Evolutionary conservation across 2,329 filamentous ascomycete genomes (phyloP).

Genomic region (Xylariomycetidae sp.): DNA sequence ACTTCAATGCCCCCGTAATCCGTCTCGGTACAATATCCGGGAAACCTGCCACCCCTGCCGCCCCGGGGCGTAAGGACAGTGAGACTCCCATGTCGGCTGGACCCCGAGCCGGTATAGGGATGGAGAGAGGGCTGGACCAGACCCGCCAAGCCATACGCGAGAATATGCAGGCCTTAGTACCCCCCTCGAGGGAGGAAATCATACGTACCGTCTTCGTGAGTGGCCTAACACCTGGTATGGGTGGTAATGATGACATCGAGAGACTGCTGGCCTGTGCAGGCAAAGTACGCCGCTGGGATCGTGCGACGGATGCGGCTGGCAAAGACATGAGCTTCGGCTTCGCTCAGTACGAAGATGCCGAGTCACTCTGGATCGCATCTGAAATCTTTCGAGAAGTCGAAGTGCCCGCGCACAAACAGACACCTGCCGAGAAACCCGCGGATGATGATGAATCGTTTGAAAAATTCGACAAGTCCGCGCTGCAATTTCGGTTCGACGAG

Average conservation of each 20-base stretch:
- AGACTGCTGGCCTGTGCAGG: conserved; percentile 73
- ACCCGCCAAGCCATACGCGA: conserved; percentile 65
- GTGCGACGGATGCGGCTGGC: conserved; percentile 58
- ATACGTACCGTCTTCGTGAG: conserved; percentile 86
- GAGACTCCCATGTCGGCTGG: conserved; percentile 35
- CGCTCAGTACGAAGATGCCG: conserved; percentile 88
- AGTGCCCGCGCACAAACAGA: conserved; percentile 75
- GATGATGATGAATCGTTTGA: conserved; percentile 43
- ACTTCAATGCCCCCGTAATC: conserved; percentile 96
- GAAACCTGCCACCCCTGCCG: conserved; percentile 47
- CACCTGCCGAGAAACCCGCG: conserved; percentile 38
- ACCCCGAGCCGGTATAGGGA: conserved; percentile 47
- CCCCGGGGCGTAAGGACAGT: conserved; percentile 41
- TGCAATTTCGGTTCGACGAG: conserved; percentile 75
- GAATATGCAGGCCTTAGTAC: conserved; percentile 66
- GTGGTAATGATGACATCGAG: conserved; percentile 75
- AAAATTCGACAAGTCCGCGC: conserved; percentile 62
- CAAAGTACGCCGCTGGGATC: conserved; percentile 78
- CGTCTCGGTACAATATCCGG: conserved; percentile 75
- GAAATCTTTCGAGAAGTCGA: conserved; percentile 79
- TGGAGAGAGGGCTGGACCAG: conserved; percentile 63
- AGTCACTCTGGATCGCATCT: conserved; percentile 79
- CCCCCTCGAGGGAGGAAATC: conserved; percentile 86
- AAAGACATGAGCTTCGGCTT: conserved; percentile 90
- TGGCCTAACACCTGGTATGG: conserved; percentile 73